A percentile compares a stretch with the other conserved stretches of the same genome.
phyloP scores from a whole-genome alignment of 768 basidiomycete species.

The Auricularia sp. region DNA sequence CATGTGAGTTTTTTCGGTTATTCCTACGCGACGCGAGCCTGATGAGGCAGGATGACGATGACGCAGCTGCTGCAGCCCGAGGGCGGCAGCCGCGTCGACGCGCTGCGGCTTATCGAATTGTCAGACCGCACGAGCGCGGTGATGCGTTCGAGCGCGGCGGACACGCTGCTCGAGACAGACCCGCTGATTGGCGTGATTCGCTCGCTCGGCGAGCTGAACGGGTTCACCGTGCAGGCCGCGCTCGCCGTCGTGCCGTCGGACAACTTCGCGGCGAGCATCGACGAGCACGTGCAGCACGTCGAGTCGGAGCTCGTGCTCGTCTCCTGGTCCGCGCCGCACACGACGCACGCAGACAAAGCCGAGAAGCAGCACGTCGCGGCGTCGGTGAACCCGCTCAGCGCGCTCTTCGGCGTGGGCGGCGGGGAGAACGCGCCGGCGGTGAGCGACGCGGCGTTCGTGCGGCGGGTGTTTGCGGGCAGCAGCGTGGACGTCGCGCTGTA shows the following conservation, averaged over 20 bases:
- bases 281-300: slow-evolving; percentile 50
- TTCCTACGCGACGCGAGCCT: not conserved
- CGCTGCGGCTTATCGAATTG: slow-evolving; percentile 79
- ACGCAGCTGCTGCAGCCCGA: slow-evolving; percentile 64
- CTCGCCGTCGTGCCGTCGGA: slow-evolving; percentile 30
- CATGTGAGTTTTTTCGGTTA: slow-evolving; percentile 22
- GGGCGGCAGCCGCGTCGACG: slow-evolving; percentile 29
- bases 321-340: slow-evolving; percentile 58
- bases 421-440: slow-evolving; percentile 40
- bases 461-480: slow-evolving; percentile 62
- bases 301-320: slow-evolving; percentile 69
- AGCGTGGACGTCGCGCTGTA: slow-evolving; percentile 71
- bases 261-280: slow-evolving; percentile 42
- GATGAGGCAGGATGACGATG: slow-evolving; percentile 52
- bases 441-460: slow-evolving; percentile 71
- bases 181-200: slow-evolving; percentile 64
- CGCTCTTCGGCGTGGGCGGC: slow-evolving; percentile 33
- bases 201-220: slow-evolving; percentile 67
- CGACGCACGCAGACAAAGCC: slow-evolving; percentile 8
- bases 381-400: slow-evolving; percentile 61
- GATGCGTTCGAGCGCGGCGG: slow-evolving; percentile 53
- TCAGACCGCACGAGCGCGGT: slow-evolving; percentile 57
- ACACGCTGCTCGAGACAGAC: slow-evolving; percentile 61
- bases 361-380: slow-evolving; percentile 11
- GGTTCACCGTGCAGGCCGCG: slow-evolving; percentile 26